Conservation (phyloP, 2,329 filamentous ascomycete genomes). For the Pyrenochaeta sp. region DNA sequence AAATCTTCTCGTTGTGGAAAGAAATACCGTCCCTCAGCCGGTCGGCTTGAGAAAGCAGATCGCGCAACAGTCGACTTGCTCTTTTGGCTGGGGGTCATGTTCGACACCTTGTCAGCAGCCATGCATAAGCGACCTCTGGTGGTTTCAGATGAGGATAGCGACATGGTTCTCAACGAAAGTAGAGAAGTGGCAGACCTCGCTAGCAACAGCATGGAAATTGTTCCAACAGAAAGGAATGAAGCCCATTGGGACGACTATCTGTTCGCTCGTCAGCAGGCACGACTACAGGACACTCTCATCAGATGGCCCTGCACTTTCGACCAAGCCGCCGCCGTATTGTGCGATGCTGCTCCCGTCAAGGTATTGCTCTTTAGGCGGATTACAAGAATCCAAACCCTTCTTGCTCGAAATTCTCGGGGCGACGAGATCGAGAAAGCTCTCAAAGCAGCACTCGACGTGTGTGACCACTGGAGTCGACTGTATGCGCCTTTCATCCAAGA, state of each 20-base stretch:
- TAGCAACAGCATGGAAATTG: neutral
- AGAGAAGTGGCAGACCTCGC: neutral
- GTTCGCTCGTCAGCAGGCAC: slow-evolving; percentile 40
- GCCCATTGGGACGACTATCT: slow-evolving; percentile 49
- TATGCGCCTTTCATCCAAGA: slow-evolving; percentile 64
- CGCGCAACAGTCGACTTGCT: slow-evolving; percentile 61
- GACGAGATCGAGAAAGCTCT: slow-evolving; percentile 60
- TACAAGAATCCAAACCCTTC: slow-evolving; percentile 61
- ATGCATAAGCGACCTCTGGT: slow-evolving; percentile 60
- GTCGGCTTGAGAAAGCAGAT: slow-evolving; percentile 43
- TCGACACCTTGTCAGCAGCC: slow-evolving; percentile 65
- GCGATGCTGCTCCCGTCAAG: slow-evolving; percentile 64
- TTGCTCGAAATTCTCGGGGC: slow-evolving; percentile 51
- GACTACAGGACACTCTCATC: slow-evolving; percentile 21
- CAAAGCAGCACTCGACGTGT: slow-evolving; percentile 58
- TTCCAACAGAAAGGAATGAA: neutral
- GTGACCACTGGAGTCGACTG: slow-evolving; percentile 63
- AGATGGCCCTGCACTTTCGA: slow-evolving; percentile 64
- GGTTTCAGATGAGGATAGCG: slow-evolving; percentile 57
- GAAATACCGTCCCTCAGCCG: slow-evolving; percentile 10
- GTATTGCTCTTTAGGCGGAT: slow-evolving; percentile 65
- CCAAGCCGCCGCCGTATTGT: slow-evolving; percentile 58
- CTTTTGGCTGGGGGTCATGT: slow-evolving; percentile 68
- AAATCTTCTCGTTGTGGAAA: slow-evolving; percentile 17
- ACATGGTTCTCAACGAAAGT: slow-evolving; percentile 35